Percentiles rank a stretch among this genome's conserved stretches.
Evolutionary conservation across 768 basidiomycete genomes (phyloP).

Genomic region (Mrakia gelida): DNA sequence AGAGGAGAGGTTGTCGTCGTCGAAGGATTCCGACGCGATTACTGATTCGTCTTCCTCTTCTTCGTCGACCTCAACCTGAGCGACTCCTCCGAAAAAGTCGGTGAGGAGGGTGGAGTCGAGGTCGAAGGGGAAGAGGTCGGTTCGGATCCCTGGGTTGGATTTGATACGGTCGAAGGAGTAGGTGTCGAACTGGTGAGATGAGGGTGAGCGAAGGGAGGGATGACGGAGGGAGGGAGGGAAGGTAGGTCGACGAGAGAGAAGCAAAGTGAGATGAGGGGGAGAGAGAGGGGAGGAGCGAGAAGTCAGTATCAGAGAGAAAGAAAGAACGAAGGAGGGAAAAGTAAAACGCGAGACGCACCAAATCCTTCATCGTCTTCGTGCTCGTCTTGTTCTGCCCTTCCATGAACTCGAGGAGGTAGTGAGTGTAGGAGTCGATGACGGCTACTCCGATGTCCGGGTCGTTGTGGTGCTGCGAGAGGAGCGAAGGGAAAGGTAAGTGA

Average conservation of each 20-base stretch:
- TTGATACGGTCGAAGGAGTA: constrained; percentile 70
- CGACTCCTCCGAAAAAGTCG: constrained; percentile 84
- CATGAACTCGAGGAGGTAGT: constrained; percentile 83
- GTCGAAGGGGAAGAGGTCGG: constrained; percentile 68
- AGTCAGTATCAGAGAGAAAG: neutral
- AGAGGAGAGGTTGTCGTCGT: neutral
- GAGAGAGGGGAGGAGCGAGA: neutral
- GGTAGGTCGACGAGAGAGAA: neutral
- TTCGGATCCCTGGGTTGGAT: constrained; percentile 85
- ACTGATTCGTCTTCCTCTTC: neutral
- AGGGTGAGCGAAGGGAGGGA: neutral
- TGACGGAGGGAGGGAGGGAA: neutral
- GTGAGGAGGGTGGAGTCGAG: constrained; percentile 58
- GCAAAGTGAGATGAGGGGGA: neutral
- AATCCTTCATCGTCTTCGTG: constrained; percentile 68
- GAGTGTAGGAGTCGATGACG: constrained; percentile 92
- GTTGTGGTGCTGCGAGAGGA: constrained; percentile 66
- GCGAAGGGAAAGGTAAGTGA: neutral
- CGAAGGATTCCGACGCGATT: too few relatives aligned
- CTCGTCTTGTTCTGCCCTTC: constrained; percentile 90
- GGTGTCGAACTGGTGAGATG: constrained; percentile 61
- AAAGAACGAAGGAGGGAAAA: neutral
- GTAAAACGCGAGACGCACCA: constrained; percentile 54
- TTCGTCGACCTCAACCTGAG: constrained; percentile 64
- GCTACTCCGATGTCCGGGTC: constrained; percentile 92